phyloP scores from a whole-genome alignment of 1,284 basidiomycete genomes.

The Boletus semigastroideus region DNA sequence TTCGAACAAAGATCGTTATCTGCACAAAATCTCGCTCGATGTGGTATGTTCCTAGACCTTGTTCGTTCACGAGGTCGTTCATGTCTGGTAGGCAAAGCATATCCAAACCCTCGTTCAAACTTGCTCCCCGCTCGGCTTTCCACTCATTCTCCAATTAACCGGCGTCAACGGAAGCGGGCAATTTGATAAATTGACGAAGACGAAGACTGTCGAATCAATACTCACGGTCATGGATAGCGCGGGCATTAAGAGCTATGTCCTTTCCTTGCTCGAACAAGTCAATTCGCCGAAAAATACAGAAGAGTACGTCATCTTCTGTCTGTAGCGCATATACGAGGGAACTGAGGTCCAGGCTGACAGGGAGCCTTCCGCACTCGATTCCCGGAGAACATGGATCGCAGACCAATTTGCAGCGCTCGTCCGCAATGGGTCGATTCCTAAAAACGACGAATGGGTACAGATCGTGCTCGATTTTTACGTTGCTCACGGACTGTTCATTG shows the following conservation, averaged over 20 bases:
- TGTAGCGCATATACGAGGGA: neutral
- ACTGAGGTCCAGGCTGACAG: slow-evolving; percentile 37
- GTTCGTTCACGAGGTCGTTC: slow-evolving; percentile 1
- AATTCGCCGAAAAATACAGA: slow-evolving; percentile 47
- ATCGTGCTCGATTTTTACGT: slow-evolving; percentile 80
- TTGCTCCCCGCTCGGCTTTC: slow-evolving; percentile 81
- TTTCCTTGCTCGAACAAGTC: slow-evolving; percentile 66
- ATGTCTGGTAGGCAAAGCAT: slow-evolving; percentile 56
- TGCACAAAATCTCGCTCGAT: too few species aligned
- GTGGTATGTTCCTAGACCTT: slow-evolving; percentile 44
- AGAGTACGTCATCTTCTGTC: slow-evolving; percentile 34
- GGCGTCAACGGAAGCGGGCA: slow-evolving; percentile 85
- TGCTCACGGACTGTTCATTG: slow-evolving; percentile 80
- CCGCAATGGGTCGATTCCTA: slow-evolving; percentile 80
- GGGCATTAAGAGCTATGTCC: slow-evolving; percentile 80
- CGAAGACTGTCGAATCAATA: slow-evolving; percentile 90
- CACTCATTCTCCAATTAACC: slow-evolving; percentile 84
- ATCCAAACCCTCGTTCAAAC: slow-evolving; percentile 76
- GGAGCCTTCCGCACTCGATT: slow-evolving; percentile 47
- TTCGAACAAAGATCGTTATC: too few species aligned
- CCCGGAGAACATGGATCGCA: slow-evolving; percentile 76
- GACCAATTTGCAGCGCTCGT: slow-evolving; percentile 84
- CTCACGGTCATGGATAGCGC: slow-evolving; percentile 73
- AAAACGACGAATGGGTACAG: slow-evolving; percentile 76
- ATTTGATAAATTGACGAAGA: slow-evolving; percentile 91